A percentile compares a stretch with the other conserved stretches of the same genome.
Evolutionary conservation across 352 stramenopile genomes (phyloP).

Genomic region (Phytophthora pluvialis): DNA sequence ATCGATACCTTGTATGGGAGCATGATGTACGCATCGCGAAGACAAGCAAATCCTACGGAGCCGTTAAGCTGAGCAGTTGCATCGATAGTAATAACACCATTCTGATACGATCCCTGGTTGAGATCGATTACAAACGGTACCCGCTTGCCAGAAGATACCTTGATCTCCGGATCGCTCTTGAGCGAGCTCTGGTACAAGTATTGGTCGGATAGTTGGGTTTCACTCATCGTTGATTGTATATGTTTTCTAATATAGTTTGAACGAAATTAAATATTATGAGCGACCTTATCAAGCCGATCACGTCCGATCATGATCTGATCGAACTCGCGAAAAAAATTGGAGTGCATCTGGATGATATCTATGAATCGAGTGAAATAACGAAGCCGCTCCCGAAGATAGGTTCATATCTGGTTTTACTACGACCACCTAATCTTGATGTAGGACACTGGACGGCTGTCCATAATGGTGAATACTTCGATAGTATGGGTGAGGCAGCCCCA

Average conservation of each 20-base stretch:
- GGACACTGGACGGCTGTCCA: too few relatives aligned
- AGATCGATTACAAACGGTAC: too few relatives aligned
- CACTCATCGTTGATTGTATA: too few relatives aligned
- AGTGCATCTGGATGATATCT: constrained; percentile 5
- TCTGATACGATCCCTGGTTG: too few relatives aligned
- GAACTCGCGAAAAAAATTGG: neutral
- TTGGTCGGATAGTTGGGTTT: too few relatives aligned
- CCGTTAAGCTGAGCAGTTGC: constrained; percentile 15
- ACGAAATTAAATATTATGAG: too few relatives aligned
- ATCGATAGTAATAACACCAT: constrained; percentile 9
- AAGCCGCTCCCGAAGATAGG: neutral
- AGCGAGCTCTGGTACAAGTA: too few relatives aligned
- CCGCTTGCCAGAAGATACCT: too few relatives aligned
- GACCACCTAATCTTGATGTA: neutral
- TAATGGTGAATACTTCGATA: neutral
- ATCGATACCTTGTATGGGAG: too few relatives aligned
- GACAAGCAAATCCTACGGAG: constrained; percentile 7
- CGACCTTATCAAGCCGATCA: too few relatives aligned
- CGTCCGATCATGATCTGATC: neutral
- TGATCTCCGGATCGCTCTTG: neutral
- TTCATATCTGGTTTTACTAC: constrained; percentile 15
- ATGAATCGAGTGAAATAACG: constrained; percentile 11
- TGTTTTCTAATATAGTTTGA: too few relatives aligned
- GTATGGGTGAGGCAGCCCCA: neutral
- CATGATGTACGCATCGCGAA: constrained; percentile 15